A percentile compares a stretch with the other conserved stretches of the same genome.
phyloP scores from a whole-genome alignment of 495 filamentous ascomycete genomes.

The Copromyces sp. region DNA sequence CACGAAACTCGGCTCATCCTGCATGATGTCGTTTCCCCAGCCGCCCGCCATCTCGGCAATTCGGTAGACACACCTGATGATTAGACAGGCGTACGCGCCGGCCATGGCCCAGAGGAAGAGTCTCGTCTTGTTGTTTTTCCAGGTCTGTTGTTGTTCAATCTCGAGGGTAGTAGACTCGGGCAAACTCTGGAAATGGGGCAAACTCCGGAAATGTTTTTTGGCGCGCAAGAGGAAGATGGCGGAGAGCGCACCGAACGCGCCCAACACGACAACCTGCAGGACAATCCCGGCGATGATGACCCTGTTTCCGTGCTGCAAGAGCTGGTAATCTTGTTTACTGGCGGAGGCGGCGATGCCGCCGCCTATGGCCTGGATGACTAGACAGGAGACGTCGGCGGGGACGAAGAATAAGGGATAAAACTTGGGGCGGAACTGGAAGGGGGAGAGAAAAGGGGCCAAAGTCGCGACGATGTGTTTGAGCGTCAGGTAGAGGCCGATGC shows the following conservation, averaged over 20 bases:
- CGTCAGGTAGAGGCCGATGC: conserved; percentile 56
- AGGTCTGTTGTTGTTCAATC: conserved; percentile 2
- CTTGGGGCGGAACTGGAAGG: conserved; percentile 36
- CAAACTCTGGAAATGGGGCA: no score
- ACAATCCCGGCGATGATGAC: conserved; percentile 64
- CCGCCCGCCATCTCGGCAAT: conserved; percentile 60
- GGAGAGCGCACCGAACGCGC: conserved; percentile 41
- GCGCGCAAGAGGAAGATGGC: conserved; percentile 39
- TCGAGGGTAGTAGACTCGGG: no score
- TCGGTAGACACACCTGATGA: conserved; percentile 60
- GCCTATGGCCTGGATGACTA: conserved; percentile 55
- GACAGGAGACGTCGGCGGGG: conserved; percentile 53
- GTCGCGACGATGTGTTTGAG: conserved; percentile 50
- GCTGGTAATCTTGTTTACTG: conserved; percentile 21
- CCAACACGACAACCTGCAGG: conserved; percentile 56
- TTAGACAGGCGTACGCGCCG: conserved; percentile 48
- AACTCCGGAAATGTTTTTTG: conserved; percentile 21
- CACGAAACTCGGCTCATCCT: conserved; percentile 52
- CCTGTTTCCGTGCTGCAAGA: conserved; percentile 43
- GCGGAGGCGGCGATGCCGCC: conserved; percentile 51
- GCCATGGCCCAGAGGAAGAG: conserved; percentile 40
- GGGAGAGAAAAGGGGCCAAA: conserved; percentile 42
- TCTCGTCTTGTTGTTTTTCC: conserved; percentile 33
- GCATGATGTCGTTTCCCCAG: conserved; percentile 59
- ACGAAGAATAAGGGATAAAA: conserved; percentile 57